Base-by-base conservation (phyloP, 2,329 filamentous ascomycete species). In the Colletotrichum musae region DNA sequence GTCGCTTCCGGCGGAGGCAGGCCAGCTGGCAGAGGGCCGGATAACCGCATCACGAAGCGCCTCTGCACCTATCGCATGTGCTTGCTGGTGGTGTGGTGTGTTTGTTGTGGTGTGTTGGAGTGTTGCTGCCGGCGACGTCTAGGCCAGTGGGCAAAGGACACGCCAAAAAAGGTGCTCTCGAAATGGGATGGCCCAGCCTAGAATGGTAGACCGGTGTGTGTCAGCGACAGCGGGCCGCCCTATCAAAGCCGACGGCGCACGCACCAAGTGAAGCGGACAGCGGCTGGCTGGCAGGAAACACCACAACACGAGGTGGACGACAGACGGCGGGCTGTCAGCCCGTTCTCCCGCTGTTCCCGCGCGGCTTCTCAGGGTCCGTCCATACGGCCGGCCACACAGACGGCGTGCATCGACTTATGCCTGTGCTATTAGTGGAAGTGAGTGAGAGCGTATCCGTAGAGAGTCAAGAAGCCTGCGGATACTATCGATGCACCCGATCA, bases 81-180 rank as follows among this genome's bases (percentile, higher is more conserved):
- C 32, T 36, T 36, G 41, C 26, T 52, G 54, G 53, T 32, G 65
- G 41, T 45, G 48, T 50, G 54, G 21, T 24, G 60, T 32, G 28
- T 58, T 53, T 7, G 26, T 10, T 50, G 32, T 50, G 58, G 45
- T 50, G 53, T 43, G 45, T 13, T 56, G 50, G 18, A 50, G 24
- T 50, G 62, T 47, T 51, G 54, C 36, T 56, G 41, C 41, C 39
- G 48, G 24, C 43, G 41, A 36, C 32, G 32, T 36, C 32, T 6
- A 24, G 13, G 32, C 61, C 62, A 69, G 66, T 69, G 41, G 58
- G 47, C 50, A 45, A 51, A 32, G 61, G 51, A 66, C 66, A 66
- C 56, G 62, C 61, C 56, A 43, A 60, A 60, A 56, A n/a, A 39
- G 36, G 39, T 58, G 28, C 48, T 59, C 53, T 18, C 26, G 50